Evolutionary conservation across 2,329 filamentous ascomycete genomes (phyloP), one percentile per base, ranked within the genome.

Genomic region (Fusarium sp.): DNA sequence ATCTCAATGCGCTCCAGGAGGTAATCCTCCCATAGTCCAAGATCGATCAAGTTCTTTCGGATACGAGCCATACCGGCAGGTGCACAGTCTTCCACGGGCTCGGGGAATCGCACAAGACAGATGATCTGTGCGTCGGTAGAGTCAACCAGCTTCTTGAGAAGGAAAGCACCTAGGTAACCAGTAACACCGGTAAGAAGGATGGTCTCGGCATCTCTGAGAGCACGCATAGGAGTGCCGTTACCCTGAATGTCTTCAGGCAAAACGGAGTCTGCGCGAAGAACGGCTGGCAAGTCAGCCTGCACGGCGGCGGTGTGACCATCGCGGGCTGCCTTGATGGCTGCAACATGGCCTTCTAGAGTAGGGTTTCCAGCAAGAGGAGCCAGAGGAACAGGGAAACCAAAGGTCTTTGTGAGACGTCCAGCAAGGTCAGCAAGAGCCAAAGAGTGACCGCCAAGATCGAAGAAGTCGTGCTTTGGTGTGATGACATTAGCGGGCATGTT

Each of bases 1-100:
- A 94, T 88, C 74, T 93, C 90, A 53, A 94, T 89, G 11, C 92
- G 90, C 75, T 94, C 92, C 77, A 94, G 89, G 73, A 94, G 90
- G 0, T 87, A 88, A 74, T 94, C 91, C 54, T 88, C 85, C 92
- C 92, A 95, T 3, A 94, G 82, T 3, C 92, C 92, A 19, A 93
- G 82, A 69, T 93, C 92, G n/a, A 94, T 86, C 21, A 94, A 81
- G 74, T 94, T 93, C 75, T 89, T 88, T 34, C 92, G 89, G 62
- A 95, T 85, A 64, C 92, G 86, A 6, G 91, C 90, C 75, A 93
- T 89, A 70, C 90, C 91, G 2, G 87, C 88, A 5, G 91, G 86
- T 16, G 86, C 82, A 69, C 90, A 88, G 21, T 90, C 87, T 34
- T 89, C 85, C 7, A 86, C 84, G 0, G 91, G 90, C 62, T 93